Evolutionary conservation across 73 alveolate species (phyloP).

Genomic region (Paramecium octaurelia): DNA sequence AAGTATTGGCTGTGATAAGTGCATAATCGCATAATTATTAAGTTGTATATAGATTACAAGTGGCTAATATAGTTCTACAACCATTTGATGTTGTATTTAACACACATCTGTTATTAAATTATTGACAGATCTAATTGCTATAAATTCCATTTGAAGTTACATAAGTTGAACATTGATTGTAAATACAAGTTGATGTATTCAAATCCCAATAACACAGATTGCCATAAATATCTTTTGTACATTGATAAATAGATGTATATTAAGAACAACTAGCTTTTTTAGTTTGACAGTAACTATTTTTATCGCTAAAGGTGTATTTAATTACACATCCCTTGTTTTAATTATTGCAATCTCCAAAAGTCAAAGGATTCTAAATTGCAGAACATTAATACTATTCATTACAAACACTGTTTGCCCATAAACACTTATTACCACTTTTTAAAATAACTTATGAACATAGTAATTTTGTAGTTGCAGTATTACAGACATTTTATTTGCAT

Average conservation of each 20-base stretch:
- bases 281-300: neutral
- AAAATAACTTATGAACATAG: neutral
- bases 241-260: neutral
- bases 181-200: neutral
- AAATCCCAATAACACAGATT: neutral
- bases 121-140: neutral
- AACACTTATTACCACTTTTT: neutral
- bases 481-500: neutral
- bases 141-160: neutral
- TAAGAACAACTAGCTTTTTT: neutral
- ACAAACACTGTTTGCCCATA: neutral
- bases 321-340: neutral
- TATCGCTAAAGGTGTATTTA: neutral
- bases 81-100: neutral
- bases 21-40: neutral
- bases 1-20: neutral
- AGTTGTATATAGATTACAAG: neutral
- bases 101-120: neutral
- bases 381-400: neutral
- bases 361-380: neutral
- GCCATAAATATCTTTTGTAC: neutral
- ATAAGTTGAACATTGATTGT: neutral
- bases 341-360: neutral
- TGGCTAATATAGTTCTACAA: neutral
- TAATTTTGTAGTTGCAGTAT: neutral